These are phyloP conservation scores for Coniella vitis DNA, from an alignment of 2,329 filamentous ascomycete species.

Conservation along the genomic window DNA sequence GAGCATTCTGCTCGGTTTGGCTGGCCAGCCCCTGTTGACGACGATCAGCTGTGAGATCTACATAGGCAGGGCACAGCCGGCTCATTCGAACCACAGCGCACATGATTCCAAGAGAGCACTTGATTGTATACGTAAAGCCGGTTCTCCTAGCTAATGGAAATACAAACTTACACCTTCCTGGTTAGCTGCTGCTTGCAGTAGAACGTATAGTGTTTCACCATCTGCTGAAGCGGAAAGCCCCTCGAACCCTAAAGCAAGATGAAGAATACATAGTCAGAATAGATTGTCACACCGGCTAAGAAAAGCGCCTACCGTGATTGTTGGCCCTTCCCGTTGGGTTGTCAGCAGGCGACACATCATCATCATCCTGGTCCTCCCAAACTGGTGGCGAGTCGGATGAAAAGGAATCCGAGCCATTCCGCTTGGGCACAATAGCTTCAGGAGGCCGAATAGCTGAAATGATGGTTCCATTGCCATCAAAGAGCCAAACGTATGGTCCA, in stretches of 20 bases:
- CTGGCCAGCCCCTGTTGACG: slow-evolving; percentile 1
- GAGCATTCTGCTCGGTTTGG: slow-evolving; percentile 36
- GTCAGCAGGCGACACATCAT: slow-evolving; percentile 41
- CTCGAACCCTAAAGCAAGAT: slow-evolving; percentile 45
- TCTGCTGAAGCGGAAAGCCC: slow-evolving; percentile 57
- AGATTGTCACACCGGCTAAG: too few relatives aligned
- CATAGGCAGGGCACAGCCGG: background rate
- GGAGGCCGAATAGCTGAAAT: slow-evolving; percentile 57
- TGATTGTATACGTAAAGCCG: background rate
- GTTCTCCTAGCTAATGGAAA: too few relatives aligned
- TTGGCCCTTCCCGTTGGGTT: slow-evolving; percentile 59
- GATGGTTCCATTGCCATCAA: slow-evolving; percentile 52
- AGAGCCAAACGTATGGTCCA: slow-evolving; percentile 64
- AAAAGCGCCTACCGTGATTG: slow-evolving; percentile 44
- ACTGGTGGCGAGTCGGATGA: slow-evolving; percentile 33
- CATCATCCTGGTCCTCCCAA: slow-evolving; percentile 32
- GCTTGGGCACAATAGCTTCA: slow-evolving; percentile 54
- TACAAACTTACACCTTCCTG: slow-evolving; percentile 42
- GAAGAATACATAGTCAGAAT: too few relatives aligned
- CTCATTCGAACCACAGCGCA: too few relatives aligned
- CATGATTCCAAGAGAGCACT: too few relatives aligned
- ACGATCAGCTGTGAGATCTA: background rate
- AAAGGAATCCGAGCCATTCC: slow-evolving; percentile 54
- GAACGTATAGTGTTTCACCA: slow-evolving; percentile 55
- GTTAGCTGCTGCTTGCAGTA: slow-evolving; percentile 59